Evolutionary conservation across 2,329 filamentous ascomycete species (phyloP), one percentile per base, ranked within the genome.

Genomic region (Gremmenia infestans): DNA sequence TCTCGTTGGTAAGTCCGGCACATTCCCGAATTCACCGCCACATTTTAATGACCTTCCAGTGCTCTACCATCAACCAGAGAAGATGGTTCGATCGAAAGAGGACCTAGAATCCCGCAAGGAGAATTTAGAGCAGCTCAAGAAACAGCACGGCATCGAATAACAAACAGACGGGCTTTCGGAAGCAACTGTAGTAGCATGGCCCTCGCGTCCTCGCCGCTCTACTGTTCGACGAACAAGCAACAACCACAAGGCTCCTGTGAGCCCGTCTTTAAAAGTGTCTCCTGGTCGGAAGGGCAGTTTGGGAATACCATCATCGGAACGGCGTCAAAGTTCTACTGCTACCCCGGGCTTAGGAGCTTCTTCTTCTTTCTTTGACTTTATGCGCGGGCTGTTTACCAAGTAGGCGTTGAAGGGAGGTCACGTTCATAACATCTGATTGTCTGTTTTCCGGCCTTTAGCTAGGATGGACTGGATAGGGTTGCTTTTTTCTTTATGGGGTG

Each of bases 111-210:
- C 91, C 69, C 90, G 94, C 78, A 89, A 94, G 77, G 90, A 96
- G 75, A 94, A 93, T 81, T 86, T 99, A 89, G 93, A 96, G 83
- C 89, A 91, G 79, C 86, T 97, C 78, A 99, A 99, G 81, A 85
- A 88, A 72, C 90, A 97, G 76, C 91, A 99, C 76, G 93, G 92
- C 73, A 97, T 97, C 82, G 93, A 97, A 86, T 99, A 91, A 93
- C 84, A 84, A 83, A 82, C 80, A 80, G 83, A 87, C 83, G 83
- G 83, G 83, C 77, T 82, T 82, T 78, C 74, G 72, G 81, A 81
- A 63, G 53, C 54, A 60, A 51, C 59, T 50, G 23, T 42, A 48
- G 50, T 35, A 52, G 53, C 53, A 58, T 51, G 37, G 46, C 50
- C 52, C 46, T 53, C 54, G 47, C 55, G 53, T 52, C 39, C 60